These are phyloP conservation scores for Paxillus ammoniavirescens DNA, from an alignment of 768 basidiomycete genomes.

Conservation along the genomic window DNA sequence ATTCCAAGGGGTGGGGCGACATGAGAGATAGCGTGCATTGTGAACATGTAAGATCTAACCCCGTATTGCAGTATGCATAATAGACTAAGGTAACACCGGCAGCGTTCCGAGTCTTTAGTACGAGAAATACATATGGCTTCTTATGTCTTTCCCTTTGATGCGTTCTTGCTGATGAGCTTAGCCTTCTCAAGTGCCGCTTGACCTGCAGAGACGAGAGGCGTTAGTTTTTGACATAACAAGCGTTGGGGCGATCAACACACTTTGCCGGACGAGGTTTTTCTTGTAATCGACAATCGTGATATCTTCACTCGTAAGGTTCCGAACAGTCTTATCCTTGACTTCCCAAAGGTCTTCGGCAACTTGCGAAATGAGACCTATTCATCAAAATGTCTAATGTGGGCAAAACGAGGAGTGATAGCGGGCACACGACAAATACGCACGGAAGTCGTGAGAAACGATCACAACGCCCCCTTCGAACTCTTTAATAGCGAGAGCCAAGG, in stretches of 20 bases:
- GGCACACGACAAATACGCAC: constrained; percentile 45
- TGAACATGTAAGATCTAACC: constrained; percentile 1
- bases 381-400: constrained; percentile 10
- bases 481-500: constrained; percentile 92
- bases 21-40: not conserved
- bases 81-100: constrained; percentile 1
- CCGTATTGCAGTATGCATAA: constrained; percentile 2
- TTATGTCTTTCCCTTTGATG: constrained; percentile 67
- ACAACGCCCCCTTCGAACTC: constrained; percentile 98
- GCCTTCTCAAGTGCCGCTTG: constrained; percentile 88
- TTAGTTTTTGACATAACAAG: not conserved
- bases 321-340: constrained; percentile 90
- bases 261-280: constrained; percentile 76
- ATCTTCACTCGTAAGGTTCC: constrained; percentile 87
- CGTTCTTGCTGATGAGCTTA: constrained; percentile 85
- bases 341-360: constrained; percentile 99
- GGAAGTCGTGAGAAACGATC: constrained; percentile 99
- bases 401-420: constrained; percentile 1
- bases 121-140: not conserved
- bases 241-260: constrained; percentile 39
- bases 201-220: constrained; percentile 43
- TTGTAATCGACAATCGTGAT: constrained; percentile 95
- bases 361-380: constrained; percentile 86
- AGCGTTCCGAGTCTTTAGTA: not conserved
- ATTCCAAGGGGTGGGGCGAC: not conserved